phyloP scores from a whole-genome alignment of 495 filamentous ascomycete genomes.

The Parmelia sp. region DNA sequence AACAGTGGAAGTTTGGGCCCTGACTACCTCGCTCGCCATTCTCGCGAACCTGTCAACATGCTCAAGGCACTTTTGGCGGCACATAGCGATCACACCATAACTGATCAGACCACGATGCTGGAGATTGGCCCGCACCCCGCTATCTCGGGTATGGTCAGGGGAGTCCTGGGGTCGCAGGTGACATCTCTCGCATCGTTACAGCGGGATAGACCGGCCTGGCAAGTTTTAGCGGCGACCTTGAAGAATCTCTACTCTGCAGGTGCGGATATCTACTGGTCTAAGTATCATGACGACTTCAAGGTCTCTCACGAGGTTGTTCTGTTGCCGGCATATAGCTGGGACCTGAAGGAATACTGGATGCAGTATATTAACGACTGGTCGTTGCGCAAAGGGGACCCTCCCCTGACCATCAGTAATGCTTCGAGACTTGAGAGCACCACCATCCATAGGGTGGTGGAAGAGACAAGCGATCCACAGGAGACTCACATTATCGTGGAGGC shows the following conservation, averaged over 20 bases:
- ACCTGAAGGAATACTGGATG: conserved; percentile 67
- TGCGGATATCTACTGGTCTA: conserved; percentile 49
- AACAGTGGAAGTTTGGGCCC: conserved; percentile 44
- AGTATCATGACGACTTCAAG: conserved; percentile 51
- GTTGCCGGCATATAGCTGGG: conserved; percentile 61
- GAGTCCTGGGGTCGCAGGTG: too few relatives aligned
- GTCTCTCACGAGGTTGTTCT: conserved; percentile 44
- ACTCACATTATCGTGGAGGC: too few relatives aligned
- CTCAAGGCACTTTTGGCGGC: conserved; percentile 47
- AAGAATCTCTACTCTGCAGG: too few relatives aligned
- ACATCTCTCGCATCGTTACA: too few relatives aligned
- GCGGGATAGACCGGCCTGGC: too few relatives aligned
- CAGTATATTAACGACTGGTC: conserved; percentile 49
- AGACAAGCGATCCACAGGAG: too few relatives aligned
- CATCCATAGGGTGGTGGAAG: too few relatives aligned
- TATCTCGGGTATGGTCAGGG: too few relatives aligned
- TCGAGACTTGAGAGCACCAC: too few relatives aligned
- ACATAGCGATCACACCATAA: conserved; percentile 20
- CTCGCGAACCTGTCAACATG: conserved; percentile 57
- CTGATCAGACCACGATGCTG: too few relatives aligned
- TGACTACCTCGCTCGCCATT: conserved; percentile 52
- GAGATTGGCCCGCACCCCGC: too few relatives aligned
- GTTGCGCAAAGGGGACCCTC: conserved; percentile 32
- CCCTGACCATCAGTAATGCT: neutral
- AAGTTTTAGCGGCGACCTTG: too few relatives aligned